Evolutionary conservation across 176 grass and related monocot species (phyloP), one percentile per base, ranked within the genome.

Genomic region (Otatea glauca): DNA sequence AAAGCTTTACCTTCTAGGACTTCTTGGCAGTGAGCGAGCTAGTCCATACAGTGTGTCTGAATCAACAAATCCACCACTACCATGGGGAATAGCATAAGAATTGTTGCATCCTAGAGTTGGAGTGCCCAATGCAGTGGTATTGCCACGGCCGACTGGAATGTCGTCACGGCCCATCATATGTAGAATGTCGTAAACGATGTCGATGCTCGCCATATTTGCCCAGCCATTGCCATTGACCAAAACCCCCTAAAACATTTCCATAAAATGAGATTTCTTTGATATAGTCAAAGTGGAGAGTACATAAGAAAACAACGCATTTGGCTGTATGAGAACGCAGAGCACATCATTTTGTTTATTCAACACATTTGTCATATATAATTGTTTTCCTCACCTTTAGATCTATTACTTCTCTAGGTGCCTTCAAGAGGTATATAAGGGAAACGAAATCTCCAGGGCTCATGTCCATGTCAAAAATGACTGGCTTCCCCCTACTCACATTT

Each of bases 111-210:
- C 93, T 70, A 94, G 80, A 10, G 27, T 81, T 43, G 89, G 81
- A 13, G 58, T 86, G 24, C 88, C 91, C 58, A 91, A 24, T 68
- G 91, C 93, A 51, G 83, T 92, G 35, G 89, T 13, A 79, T 84
- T 91, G 32, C 96, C 96, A 9, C 87, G 86, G 11, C 93, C 96
- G 0, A 98, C 88, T 47, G 88, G 93, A 86, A 98, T 91, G 81
- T 98, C 91, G 4, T 98, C 93, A 0, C 93, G 91, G 48, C 96
- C 96, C 96, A 98, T 98, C 96, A 98, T 98, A 37, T 98, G 96
- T 6, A 98, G 88, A 6, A 98, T 59, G 35, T 98, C 96, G 6
- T 98, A 98, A 76, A 95, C 83, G 1, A 95, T 71, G 25, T 98
- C 96, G 25, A 98, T 91, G 7, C 88, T 94, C 2, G 89, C 96